Base-by-base conservation (phyloP, 176 grass and related monocot genomes). In the Metroxylon sagu region DNA sequence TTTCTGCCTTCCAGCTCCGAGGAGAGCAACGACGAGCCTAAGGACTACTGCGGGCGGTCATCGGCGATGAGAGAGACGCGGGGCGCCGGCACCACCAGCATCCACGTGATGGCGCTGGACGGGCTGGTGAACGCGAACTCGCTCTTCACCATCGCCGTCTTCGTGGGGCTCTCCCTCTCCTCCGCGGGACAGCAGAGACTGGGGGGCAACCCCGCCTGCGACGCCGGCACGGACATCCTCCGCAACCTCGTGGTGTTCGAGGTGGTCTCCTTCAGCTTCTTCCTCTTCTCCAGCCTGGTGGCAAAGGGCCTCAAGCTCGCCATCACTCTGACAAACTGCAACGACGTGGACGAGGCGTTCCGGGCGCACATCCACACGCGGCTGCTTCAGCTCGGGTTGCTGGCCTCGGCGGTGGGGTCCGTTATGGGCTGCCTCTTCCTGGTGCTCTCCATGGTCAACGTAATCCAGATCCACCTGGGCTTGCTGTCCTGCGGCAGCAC, bases 191-290 rank as follows among this genome's bases (percentile, higher is more conserved):
- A 52, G 51, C 53, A 50, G 19, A 59, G 74, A 64, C 50, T 59
- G 54, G 52, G 53, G 19, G 49, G 19, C 62, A 29, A 50, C 0
- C 56, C 62, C 16, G 48, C 72, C 39, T 75, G 72, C 35, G 49
- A 75, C 52, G 74, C 63, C 4, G 74, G 74, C 26, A 25, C 19
- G 19, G 74, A 76, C 63, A 50, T 76, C 50, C 55, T 51, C 19
- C 74, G 64, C 16, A 54, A 29, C 39, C 64, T 68, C 23, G 54
- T 76, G 52, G 64, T 76, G 35, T 76, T 76, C 51, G 64, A 76
- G 65, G 49, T 76, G 26, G 63, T 68, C 64, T 76, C 74, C 53
- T 76, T 76, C 54, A 68, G 74, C 67, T 76, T 19, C 54, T 76
- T 76, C 74, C 74, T 76, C 62, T 76, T 76, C 54, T 76, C 74